phyloP scores from a whole-genome alignment of 2,329 filamentous ascomycete species.

The Keithomyces neogunnii region DNA sequence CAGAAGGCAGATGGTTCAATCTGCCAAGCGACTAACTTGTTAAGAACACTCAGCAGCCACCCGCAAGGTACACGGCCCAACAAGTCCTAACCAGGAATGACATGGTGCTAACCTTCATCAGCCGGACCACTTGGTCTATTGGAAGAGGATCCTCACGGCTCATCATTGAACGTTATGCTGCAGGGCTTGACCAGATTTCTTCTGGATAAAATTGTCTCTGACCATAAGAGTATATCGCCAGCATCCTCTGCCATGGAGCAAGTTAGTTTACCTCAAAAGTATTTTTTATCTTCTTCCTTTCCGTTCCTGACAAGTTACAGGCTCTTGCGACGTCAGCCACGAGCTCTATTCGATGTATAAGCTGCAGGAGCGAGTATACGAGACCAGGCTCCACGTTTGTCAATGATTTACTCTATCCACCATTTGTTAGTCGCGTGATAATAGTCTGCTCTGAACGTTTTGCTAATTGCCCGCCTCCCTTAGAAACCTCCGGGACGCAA shows the following conservation, averaged over 20 bases:
- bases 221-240: conserved; percentile 62
- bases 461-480: not conserved
- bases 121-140: conserved; percentile 70
- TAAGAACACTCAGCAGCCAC: conserved; percentile 80
- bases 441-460: not conserved
- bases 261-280: conserved; percentile 24
- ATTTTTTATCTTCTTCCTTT: too few relatives aligned
- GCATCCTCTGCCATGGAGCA: conserved; percentile 61
- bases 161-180: conserved; percentile 70
- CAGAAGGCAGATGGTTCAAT: conserved; percentile 91
- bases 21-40: conserved; percentile 90
- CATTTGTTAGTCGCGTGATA: conserved; percentile 19
- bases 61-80: conserved; percentile 50
- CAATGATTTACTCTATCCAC: conserved; percentile 78
- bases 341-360: conserved; percentile 72
- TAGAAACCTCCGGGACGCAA: conserved; percentile 41
- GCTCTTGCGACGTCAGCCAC: conserved; percentile 62
- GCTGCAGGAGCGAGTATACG: conserved; percentile 79
- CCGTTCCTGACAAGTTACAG: conserved; percentile 10
- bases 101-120: conserved; percentile 16
- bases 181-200: conserved; percentile 83
- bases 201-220: conserved; percentile 68
- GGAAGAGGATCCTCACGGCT: conserved; percentile 71
- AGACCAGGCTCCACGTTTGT: conserved; percentile 71
- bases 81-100: not conserved